A percentile compares a stretch with the other conserved stretches of the same genome.
phyloP scores from a whole-genome alignment of 139 green algal species.

The Haematococcus lacustris region DNA sequence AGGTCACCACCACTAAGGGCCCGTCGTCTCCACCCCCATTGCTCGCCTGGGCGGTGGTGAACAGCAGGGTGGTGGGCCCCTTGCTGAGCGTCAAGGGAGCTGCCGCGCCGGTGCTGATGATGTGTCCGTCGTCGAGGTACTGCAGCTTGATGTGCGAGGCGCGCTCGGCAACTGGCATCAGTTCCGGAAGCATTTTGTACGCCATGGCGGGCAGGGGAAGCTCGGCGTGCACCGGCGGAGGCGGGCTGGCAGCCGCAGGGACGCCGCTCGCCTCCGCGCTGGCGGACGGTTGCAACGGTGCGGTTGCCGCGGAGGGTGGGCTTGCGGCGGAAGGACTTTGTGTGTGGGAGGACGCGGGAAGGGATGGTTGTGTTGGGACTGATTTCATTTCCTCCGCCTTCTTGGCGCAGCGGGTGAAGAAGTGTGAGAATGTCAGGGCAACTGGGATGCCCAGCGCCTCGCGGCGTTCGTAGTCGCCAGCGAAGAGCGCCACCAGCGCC shows the following conservation, averaged over 20 bases:
- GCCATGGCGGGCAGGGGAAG: slow-evolving; percentile 7
- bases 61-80: neutral
- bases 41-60: neutral
- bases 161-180: slow-evolving; percentile 5
- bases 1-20: slow-evolving; percentile 15
- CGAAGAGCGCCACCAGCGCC: slow-evolving; percentile 30
- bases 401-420: neutral
- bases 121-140: slow-evolving; percentile 1
- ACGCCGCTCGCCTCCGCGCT: no score
- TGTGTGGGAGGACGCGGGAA: no score
- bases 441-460: slow-evolving; percentile 11
- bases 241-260: no score
- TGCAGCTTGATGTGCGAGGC: neutral
- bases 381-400: no score
- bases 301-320: no score
- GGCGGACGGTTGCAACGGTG: no score
- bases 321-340: no score
- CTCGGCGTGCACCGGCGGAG: no score
- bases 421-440: slow-evolving; percentile 25
- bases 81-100: slow-evolving; percentile 2
- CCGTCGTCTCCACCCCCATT: neutral
- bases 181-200: slow-evolving; percentile 7
- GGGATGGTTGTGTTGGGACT: no score
- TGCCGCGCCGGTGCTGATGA: neutral
- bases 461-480: slow-evolving; percentile 16